These are phyloP conservation scores for Avena atlantica DNA, from an alignment of 176 grass and related monocot genomes.

Conservation along the genomic window DNA sequence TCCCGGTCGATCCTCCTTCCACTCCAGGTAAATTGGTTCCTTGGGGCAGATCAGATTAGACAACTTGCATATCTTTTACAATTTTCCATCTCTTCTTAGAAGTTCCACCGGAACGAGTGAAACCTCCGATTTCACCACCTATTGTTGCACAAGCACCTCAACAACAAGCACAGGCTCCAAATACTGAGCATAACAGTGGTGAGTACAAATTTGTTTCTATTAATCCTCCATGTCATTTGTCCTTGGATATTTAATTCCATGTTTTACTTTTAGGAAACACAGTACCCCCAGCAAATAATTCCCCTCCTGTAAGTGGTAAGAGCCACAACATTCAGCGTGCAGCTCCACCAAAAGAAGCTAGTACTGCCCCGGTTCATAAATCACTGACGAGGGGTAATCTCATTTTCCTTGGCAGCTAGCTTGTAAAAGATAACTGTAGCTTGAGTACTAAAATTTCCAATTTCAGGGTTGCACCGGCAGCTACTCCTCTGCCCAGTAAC, in stretches of 20 bases:
- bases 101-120: conserved; percentile 42
- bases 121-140: conserved; percentile 51
- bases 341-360: conserved; percentile 58
- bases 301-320: conserved; percentile 42
- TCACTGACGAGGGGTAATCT: conserved; percentile 62
- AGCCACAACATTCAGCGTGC: conserved; percentile 45
- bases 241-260: conserved; percentile 20
- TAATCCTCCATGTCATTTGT: conserved; percentile 7
- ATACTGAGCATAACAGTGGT: conserved; percentile 49
- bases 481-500: conserved; percentile 66
- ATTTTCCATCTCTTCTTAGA: conserved; percentile 40
- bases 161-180: conserved; percentile 56
- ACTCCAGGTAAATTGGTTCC: conserved; percentile 54
- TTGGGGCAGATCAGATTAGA: conserved; percentile 1
- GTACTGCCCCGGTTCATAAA: conserved; percentile 45
- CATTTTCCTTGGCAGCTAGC: background rate
- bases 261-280: conserved; percentile 59
- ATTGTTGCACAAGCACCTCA: conserved; percentile 47
- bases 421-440: conserved; percentile 27
- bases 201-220: conserved; percentile 28
- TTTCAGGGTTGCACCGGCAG: conserved; percentile 60
- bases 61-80: conserved; percentile 4
- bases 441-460: conserved; percentile 34
- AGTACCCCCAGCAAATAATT: conserved; percentile 46
- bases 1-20: conserved; percentile 54